A percentile compares a stretch with the other conserved stretches of the same genome.
These are phyloP conservation scores for Agarophyton chilense DNA, from an alignment of 23 red algal genomes.

Conservation along the genomic window DNA sequence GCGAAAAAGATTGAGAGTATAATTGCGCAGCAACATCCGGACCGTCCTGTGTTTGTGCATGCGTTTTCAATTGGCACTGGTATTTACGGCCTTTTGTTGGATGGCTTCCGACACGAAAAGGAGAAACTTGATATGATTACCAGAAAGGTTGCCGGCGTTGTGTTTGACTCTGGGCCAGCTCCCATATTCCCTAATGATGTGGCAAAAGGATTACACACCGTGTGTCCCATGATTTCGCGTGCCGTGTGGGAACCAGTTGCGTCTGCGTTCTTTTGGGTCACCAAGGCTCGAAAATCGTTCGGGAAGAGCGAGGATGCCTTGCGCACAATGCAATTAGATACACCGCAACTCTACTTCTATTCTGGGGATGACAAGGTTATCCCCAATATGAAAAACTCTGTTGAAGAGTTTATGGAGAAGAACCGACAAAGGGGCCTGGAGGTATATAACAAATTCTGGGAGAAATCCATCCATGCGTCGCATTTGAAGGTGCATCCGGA, in stretches of 20 bases:
- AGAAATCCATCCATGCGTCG: constrained; percentile 84
- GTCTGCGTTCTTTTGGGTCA: constrained; percentile 74
- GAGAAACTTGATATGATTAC: constrained; percentile 74
- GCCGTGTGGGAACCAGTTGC: constrained; percentile 82
- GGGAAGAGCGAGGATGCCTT: constrained; percentile 84
- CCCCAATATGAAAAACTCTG: constrained; percentile 69
- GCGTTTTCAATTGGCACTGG: constrained; percentile 98
- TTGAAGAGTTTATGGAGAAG: constrained; percentile 89
- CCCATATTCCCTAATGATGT: constrained; percentile 82
- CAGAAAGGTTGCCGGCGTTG: constrained; percentile 80
- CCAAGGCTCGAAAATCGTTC: constrained; percentile 72
- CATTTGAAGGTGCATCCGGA: constrained; percentile 93
- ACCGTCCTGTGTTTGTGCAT: constrained; percentile 92
- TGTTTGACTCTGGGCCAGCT: constrained; percentile 96
- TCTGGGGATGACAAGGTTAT: constrained; percentile 94
- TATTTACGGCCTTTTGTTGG: constrained; percentile 91
- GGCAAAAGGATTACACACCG: constrained; percentile 89
- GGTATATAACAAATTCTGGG: constrained; percentile 92
- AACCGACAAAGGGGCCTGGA: constrained; percentile 88
- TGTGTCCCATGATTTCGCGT: constrained; percentile 79
- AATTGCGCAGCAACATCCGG: constrained; percentile 74
- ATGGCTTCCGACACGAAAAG: constrained; percentile 66
- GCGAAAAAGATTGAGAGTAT: constrained; percentile 72
- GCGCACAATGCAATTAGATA: constrained; percentile 70
- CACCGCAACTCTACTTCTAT: constrained; percentile 98